Percentiles rank a stretch among this genome's conserved stretches.
phyloP scores from a whole-genome alignment of 2,329 filamentous ascomycete genomes.

The Aureobasidium sp. region DNA sequence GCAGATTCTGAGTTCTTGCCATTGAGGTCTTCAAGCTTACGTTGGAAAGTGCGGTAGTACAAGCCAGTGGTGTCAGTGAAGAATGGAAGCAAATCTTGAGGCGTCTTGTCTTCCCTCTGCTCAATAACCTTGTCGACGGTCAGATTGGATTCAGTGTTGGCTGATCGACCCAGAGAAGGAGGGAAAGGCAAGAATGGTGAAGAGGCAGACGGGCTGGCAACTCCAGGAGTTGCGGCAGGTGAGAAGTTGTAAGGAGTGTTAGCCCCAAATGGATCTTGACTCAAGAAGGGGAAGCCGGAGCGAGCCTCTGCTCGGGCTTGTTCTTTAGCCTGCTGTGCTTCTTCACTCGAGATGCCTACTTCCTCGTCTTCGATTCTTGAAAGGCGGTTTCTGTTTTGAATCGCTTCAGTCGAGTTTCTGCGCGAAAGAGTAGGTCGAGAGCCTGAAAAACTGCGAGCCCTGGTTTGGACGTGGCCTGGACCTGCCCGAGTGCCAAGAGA shows the following conservation, averaged over 20 bases:
- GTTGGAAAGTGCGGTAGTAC: slow-evolving; percentile 51
- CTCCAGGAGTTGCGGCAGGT: background rate
- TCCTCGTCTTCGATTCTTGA: slow-evolving; percentile 25
- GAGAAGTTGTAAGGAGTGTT: background rate
- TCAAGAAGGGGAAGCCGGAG: slow-evolving; percentile 4
- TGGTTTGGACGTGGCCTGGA: slow-evolving; percentile 25
- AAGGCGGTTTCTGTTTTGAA: slow-evolving; percentile 15
- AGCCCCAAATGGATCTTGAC: background rate
- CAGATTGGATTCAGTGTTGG: slow-evolving; percentile 23
- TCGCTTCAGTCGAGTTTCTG: slow-evolving; percentile 20
- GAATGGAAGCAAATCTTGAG: slow-evolving; percentile 59
- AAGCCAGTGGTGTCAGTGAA: slow-evolving; percentile 57
- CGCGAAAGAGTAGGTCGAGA: slow-evolving; percentile 14
- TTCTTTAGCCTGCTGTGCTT: slow-evolving; percentile 23
- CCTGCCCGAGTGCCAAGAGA: slow-evolving; percentile 33
- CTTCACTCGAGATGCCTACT: slow-evolving; percentile 21
- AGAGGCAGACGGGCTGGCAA: slow-evolving; percentile 4
- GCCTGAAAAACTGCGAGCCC: slow-evolving; percentile 2
- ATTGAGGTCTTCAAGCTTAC: slow-evolving; percentile 46
- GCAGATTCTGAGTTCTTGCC: slow-evolving; percentile 49
- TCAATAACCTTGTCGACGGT: slow-evolving; percentile 50
- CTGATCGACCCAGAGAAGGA: background rate
- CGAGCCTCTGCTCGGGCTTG: slow-evolving; percentile 8
- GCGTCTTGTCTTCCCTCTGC: slow-evolving; percentile 51
- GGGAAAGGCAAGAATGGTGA: slow-evolving; percentile 6